Conservation (phyloP, 495 filamentous ascomycete species). For the Bryoglossum gracile region DNA sequence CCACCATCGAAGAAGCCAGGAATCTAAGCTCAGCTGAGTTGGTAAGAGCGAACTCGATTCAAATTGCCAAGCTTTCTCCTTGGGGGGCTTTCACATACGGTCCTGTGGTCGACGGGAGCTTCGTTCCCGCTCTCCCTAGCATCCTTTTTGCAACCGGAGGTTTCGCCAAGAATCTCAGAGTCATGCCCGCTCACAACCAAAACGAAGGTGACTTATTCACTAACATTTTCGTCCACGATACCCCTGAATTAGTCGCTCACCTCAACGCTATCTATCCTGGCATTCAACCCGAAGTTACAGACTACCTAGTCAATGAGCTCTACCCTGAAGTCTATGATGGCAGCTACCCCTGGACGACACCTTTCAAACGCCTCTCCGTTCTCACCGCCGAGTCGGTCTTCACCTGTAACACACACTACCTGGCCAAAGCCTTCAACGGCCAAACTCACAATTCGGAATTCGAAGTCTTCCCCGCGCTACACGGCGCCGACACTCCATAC, state of each 20-base stretch:
- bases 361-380: conserved; percentile 30
- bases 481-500: conserved; percentile 45
- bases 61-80: conserved; percentile 14
- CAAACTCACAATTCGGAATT: conserved; percentile 53
- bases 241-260: not conserved
- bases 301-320: not conserved
- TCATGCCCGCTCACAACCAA: conserved; percentile 50
- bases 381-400: conserved; percentile 35
- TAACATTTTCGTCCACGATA: not conserved
- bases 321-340: conserved; percentile 31
- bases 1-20: conserved; percentile 5
- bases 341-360: conserved; percentile 33
- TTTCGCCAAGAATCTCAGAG: conserved; percentile 41
- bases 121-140: conserved; percentile 47
- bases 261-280: not conserved
- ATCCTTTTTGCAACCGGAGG: conserved; percentile 48
- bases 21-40: not conserved
- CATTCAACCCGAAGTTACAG: not conserved
- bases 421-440: conserved; percentile 35
- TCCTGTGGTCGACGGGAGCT: conserved; percentile 50
- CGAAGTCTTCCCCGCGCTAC: conserved; percentile 47
- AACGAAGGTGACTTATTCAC: conserved; percentile 39
- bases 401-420: conserved; percentile 41
- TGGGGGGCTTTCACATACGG: conserved; percentile 49
- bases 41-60: not conserved